Evolutionary conservation across 805 yeast genomes (phyloP), one percentile per base, ranked within the genome.

Genomic region (Ogataea wickerhamii): DNA sequence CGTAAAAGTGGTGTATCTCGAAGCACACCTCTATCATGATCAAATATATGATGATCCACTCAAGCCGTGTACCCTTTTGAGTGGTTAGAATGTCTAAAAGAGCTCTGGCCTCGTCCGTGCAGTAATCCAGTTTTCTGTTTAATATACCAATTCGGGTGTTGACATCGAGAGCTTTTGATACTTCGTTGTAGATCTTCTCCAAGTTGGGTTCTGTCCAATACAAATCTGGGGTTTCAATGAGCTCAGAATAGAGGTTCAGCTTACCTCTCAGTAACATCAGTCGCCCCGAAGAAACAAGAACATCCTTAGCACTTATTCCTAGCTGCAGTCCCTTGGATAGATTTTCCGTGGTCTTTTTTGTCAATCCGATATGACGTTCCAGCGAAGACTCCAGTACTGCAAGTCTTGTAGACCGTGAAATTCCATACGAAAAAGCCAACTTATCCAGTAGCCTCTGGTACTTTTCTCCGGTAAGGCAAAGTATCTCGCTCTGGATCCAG

Each of bases 201-300:
- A 89, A 66, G 23, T 78, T 77, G 1, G 96, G 95, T 55, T 88
- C 96, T 32, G 87, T 75, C 97, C 97, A 89, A 60, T 88, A 89
- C 29, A 87, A 63, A 58, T 89, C 97, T 0, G 97, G 97, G 0
- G 94, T 87, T 51, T 88, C 96, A 21, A 87, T 86, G 42, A 89
- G 70, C 53, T 88, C 96, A 7, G 91, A 83, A 59, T 89, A 87
- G 22, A 89, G 64, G 51, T 89, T 89, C 48, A 89, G 69, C 48
- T 82, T 82, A 1, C 95, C 96, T 43, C 97, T 67, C 11, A 89
- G 66, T 29, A 86, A 64, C 47, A 89, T 75, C 17, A 89, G 65
- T 38, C 80, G 68, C 0, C 96, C 96, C 0, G 93, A 86, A 4
- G 80, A 67, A 48, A 68, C 69, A 34, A 87, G 61, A 4, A 83